These are phyloP conservation scores for Backusella mclennaniae DNA, from an alignment of 192 early-diverging fungal species.

Conservation along the genomic window DNA sequence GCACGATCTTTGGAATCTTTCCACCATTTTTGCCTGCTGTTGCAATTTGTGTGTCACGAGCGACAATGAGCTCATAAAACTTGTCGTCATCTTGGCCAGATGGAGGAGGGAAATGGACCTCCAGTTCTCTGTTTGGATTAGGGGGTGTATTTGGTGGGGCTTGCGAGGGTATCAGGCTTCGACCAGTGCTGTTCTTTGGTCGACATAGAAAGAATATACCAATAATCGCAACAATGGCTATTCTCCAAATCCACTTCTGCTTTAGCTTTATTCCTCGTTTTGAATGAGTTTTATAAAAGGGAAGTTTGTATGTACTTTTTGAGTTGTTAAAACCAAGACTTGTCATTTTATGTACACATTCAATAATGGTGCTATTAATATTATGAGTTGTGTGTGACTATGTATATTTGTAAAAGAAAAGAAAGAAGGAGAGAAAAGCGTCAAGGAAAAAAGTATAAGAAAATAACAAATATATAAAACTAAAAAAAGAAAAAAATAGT, in stretches of 20 bases:
- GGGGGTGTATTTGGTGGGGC: not conserved
- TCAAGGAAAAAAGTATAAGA: not conserved
- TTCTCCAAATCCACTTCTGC: constrained; percentile 2
- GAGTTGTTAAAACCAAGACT: not conserved
- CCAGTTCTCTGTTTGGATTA: not conserved
- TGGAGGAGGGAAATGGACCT: constrained; percentile 1
- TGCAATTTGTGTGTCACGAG: not conserved
- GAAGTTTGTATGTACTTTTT: constrained; percentile 3
- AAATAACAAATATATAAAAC: not conserved
- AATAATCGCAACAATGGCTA: not conserved
- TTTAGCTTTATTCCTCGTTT: constrained; percentile 6
- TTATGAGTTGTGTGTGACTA: not conserved
- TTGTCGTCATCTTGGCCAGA: not conserved
- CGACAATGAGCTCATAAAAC: constrained; percentile 6
- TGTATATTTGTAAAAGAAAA: not conserved
- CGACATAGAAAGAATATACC: not conserved
- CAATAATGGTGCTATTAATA: not conserved
- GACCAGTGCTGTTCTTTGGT: not conserved
- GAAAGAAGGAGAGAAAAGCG: not conserved
- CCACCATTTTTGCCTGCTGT: not conserved
- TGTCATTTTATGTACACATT: not conserved
- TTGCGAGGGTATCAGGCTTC: not conserved
- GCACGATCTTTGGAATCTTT: constrained; percentile 45
- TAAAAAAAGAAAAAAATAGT: not conserved
- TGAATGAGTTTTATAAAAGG: constrained; percentile 2